phyloP scores from a whole-genome alignment of 2,329 filamentous ascomycete genomes.

The Parastagonospora nodorum region DNA sequence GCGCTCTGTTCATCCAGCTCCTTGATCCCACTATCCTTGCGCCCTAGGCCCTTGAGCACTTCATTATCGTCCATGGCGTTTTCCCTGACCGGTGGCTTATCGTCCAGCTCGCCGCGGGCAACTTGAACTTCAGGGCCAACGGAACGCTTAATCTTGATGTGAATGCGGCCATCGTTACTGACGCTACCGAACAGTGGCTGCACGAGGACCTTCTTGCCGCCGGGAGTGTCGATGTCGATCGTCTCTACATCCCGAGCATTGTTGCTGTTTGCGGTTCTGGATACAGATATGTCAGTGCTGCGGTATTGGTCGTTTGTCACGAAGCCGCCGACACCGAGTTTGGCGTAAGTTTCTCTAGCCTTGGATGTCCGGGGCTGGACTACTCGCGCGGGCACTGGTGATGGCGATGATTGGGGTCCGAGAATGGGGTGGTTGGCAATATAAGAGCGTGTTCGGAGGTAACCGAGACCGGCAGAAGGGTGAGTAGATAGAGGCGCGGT shows the following conservation, averaged over 20 bases:
- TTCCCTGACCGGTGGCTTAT: slow-evolving; percentile 25
- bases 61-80: slow-evolving; percentile 3
- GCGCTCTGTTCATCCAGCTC: slow-evolving; percentile 29
- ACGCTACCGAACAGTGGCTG: slow-evolving; percentile 51
- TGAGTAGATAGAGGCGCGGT: slow-evolving; percentile 61
- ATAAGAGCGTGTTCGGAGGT: slow-evolving; percentile 60
- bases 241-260: slow-evolving; percentile 36
- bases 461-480: slow-evolving; percentile 67
- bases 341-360: slow-evolving; percentile 31
- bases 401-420: slow-evolving; percentile 60
- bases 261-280: slow-evolving; percentile 20
- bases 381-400: slow-evolving; percentile 63
- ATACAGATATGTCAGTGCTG: slow-evolving; percentile 32
- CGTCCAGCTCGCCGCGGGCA: slow-evolving; percentile 30
- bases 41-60: slow-evolving; percentile 9
- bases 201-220: slow-evolving; percentile 60
- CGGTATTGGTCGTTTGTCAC: slow-evolving; percentile 46
- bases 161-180: slow-evolving; percentile 35
- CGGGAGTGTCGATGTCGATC: slow-evolving; percentile 49
- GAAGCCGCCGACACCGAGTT: slow-evolving; percentile 53
- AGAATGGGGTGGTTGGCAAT: slow-evolving; percentile 64
- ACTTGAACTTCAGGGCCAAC: slow-evolving; percentile 30
- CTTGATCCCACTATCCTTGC: slow-evolving; percentile 18
- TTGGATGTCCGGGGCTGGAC: slow-evolving; percentile 47
- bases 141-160: slow-evolving; percentile 30